Conservation (phyloP, 176 grass and related monocot species). For the Paspalum vaginatum region DNA sequence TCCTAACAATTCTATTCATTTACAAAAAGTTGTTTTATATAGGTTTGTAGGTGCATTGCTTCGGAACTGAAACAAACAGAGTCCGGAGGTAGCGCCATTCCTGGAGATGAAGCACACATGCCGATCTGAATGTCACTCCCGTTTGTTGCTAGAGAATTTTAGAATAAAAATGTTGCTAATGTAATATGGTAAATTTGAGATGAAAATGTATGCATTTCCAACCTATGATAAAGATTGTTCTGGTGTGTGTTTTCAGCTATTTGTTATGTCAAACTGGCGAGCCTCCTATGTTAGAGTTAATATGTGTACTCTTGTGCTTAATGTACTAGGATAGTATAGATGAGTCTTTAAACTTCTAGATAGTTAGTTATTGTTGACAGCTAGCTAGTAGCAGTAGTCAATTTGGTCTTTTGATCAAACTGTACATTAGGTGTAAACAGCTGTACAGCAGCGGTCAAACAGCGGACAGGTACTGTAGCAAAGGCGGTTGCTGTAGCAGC, state of each 20-base stretch:
- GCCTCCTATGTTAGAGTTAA: no score
- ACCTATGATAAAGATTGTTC: conserved; percentile 16
- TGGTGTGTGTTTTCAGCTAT: neutral
- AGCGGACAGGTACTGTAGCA: no score
- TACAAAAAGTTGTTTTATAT: neutral
- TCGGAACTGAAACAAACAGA: neutral
- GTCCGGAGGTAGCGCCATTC: neutral
- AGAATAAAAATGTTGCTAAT: conserved; percentile 36
- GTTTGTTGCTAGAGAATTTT: neutral
- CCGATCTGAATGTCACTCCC: neutral
- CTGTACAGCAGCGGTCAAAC: no score
- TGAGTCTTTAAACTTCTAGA: no score
- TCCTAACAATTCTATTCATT: conserved; percentile 1
- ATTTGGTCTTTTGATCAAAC: no score
- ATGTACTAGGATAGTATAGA: no score
- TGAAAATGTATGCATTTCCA: conserved; percentile 16
- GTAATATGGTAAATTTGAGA: conserved; percentile 6
- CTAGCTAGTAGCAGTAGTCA: no score
- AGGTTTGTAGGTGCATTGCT: conserved; percentile 20
- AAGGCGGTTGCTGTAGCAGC: no score
- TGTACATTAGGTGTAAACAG: no score
- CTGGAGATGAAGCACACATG: conserved; percentile 1
- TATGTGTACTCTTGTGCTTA: no score
- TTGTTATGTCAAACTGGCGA: neutral
- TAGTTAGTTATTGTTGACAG: no score